Conservation (phyloP, 1,139 yeast species). For the Protomyces inouyei region DNA sequence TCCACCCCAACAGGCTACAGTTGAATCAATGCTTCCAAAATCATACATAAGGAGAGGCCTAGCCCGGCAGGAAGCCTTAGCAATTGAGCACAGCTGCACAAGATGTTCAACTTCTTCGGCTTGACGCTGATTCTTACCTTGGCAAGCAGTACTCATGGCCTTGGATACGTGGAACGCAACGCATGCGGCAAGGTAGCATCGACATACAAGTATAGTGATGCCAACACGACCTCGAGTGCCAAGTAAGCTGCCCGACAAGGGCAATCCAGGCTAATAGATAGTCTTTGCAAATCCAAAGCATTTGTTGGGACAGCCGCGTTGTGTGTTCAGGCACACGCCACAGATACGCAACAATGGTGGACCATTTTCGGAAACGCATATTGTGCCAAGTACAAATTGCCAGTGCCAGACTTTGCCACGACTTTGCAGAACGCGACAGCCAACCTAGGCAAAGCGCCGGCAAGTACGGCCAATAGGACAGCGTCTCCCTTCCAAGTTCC, state of each 20-base stretch:
- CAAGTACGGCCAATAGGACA: neutral
- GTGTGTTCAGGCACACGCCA: neutral
- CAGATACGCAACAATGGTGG: neutral
- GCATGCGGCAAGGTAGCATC: neutral
- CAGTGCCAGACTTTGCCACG: slow-evolving; percentile 1
- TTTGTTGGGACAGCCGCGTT: slow-evolving; percentile 1
- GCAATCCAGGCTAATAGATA: no score
- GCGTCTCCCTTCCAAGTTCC: slow-evolving; percentile 2
- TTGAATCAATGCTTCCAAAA: no score
- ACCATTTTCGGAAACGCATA: neutral
- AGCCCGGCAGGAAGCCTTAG: no score
- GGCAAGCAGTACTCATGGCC: neutral
- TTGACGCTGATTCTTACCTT: neutral
- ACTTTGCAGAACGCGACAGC: slow-evolving; percentile 3
- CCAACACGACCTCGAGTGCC: slow-evolving; percentile 1
- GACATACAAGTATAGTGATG: slow-evolving; percentile 1
- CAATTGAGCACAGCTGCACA: no score
- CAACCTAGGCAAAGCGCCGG: neutral
- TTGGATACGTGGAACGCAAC: neutral
- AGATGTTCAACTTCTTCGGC: no score
- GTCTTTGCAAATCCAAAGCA: slow-evolving; percentile 1
- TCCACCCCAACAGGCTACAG: no score
- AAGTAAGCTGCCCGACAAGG: neutral
- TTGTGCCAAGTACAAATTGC: neutral
- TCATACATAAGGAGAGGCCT: no score